These are phyloP conservation scores for Ramularia endophylla DNA, from an alignment of 2,329 filamentous ascomycete species.

Conservation along the genomic window DNA sequence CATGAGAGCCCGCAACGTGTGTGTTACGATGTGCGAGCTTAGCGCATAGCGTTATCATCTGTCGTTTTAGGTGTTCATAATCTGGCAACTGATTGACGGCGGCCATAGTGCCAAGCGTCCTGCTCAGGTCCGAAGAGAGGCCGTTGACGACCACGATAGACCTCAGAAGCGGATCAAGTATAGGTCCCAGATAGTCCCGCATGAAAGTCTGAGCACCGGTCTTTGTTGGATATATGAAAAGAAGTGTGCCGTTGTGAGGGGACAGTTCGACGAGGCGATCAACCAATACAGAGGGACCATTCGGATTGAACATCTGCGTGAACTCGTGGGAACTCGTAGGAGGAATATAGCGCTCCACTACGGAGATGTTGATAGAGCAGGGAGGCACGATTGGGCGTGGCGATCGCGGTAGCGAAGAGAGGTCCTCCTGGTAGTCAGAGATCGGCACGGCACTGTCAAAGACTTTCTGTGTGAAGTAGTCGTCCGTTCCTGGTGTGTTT, in stretches of 20 bases:
- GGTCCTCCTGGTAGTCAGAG: conserved; percentile 52
- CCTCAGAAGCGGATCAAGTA: conserved; percentile 56
- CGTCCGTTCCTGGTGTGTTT: conserved; percentile 42
- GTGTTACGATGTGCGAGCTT: conserved; percentile 23
- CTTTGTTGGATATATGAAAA: conserved; percentile 59
- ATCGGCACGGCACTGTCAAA: conserved; percentile 58
- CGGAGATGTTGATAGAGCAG: conserved; percentile 53
- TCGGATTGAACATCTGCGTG: conserved; percentile 50
- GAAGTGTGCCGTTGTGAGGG: conserved; percentile 49
- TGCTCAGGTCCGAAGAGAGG: conserved; percentile 52
- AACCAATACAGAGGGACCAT: conserved; percentile 52
- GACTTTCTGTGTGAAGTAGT: conserved; percentile 57
- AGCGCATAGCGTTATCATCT: conserved; percentile 22
- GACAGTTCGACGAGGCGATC: conserved; percentile 58
- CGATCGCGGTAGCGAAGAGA: conserved; percentile 44
- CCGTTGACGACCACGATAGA: conserved; percentile 54
- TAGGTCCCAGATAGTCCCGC: conserved; percentile 53
- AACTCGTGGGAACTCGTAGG: conserved; percentile 55
- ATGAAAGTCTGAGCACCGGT: conserved; percentile 54
- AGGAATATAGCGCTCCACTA: conserved; percentile 61
- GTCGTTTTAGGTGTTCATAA: conserved; percentile 38
- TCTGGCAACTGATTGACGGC: conserved; percentile 50
- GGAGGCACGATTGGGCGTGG: conserved; percentile 56
- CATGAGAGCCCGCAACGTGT: conserved; percentile 27
- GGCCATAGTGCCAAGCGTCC: conserved; percentile 48